phyloP scores from a whole-genome alignment of 1,284 basidiomycete genomes.

The Pyrrhoderma noxium region DNA sequence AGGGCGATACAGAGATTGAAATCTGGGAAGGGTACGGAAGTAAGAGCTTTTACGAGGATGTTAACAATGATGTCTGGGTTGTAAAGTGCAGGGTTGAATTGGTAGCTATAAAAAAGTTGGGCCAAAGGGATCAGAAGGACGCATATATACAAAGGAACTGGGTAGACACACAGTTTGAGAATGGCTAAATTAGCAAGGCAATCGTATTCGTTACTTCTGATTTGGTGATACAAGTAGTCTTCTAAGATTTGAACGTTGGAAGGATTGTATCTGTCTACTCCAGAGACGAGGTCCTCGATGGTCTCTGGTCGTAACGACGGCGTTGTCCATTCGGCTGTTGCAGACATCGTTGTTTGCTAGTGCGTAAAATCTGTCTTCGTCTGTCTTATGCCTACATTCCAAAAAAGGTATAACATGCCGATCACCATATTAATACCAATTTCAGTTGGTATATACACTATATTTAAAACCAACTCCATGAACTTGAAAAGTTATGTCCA shows the following conservation, averaged over 20 bases:
- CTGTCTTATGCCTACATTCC: too few relatives aligned
- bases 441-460: too few relatives aligned
- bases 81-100: constrained; percentile 92
- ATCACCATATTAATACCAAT: too few relatives aligned
- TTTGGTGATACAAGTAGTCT: constrained; percentile 92
- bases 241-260: constrained; percentile 88
- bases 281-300: constrained; percentile 86
- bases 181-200: constrained; percentile 89
- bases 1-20: constrained; percentile 91
- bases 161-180: constrained; percentile 60
- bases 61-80: constrained; percentile 91
- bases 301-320: constrained; percentile 74
- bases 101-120: constrained; percentile 57
- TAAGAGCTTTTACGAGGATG: constrained; percentile 89
- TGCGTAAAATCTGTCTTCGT: not conserved
- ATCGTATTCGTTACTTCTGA: constrained; percentile 86
- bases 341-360: constrained; percentile 26
- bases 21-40: constrained; percentile 78
- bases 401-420: too few relatives aligned
- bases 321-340: constrained; percentile 55
- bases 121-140: not conserved
- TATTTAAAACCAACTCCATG: too few relatives aligned
- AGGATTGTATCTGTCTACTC: constrained; percentile 95
- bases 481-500: not conserved
- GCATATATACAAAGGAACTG: constrained; percentile 1